Base-by-base conservation (phyloP, 495 filamentous ascomycete species). In the Tuber indicum region DNA sequence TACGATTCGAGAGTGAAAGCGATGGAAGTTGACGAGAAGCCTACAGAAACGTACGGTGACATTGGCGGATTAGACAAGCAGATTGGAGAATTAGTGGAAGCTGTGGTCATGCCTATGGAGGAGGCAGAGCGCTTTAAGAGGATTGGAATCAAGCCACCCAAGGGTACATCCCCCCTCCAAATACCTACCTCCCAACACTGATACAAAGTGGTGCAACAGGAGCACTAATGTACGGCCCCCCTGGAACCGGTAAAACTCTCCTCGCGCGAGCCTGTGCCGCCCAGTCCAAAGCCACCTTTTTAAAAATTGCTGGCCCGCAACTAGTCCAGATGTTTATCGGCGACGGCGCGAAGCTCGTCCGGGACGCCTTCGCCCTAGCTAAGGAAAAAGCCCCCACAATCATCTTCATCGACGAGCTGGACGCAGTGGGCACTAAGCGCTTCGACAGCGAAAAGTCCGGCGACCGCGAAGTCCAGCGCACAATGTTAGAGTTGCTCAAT, bases 311-410 rank as follows among this genome's bases (percentile, higher is more conserved):
- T 74, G 96, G 96, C 62, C 96, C 96, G 3, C 96, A 98, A 86
- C 90, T 99, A n/a, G 96, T 99, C 32, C 96, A 99, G 85, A 99
- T 99, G 96, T 99, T 99, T 86, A 99, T 99, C 72, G 96, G 96
- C 82, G 96, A 99, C 82, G 96, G 96, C 77, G 96, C 96, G 42
- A 99, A 98, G 87, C 89, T 99, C 7, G 96, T 99, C 45, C 92
- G 96, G 45, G 96, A 98, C 85, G 96, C 93, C 86, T 99, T 99
- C 84, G 94, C 96, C 12, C 87, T 99, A 1, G 96, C 96, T 43
- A 99, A 99, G 83, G 96, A 98, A 85, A 98, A 98, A 86, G 96
- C 96, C 0, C 96, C 96, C 6, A 92, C 96, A 44, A 99, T 99
- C 84, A 99, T 99, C 85, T 99, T 99, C 89, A 99, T 99, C 83